Conservation (phyloP, 176 grass and related monocot species). For the Typha latifolia region DNA sequence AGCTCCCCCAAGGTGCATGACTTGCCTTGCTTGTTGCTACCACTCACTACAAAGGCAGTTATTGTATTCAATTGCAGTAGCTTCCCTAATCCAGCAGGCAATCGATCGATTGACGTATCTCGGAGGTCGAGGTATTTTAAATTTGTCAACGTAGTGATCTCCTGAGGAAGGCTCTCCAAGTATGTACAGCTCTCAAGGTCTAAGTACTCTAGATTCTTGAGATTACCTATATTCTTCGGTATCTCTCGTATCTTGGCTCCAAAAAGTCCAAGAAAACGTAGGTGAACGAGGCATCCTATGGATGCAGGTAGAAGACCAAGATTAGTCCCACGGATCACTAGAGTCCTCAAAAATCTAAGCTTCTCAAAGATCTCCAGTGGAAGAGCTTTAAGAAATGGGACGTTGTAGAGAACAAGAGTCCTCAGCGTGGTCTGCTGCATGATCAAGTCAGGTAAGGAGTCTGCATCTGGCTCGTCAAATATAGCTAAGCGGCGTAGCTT, state of each 20-base stretch:
- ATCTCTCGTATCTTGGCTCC: constrained; percentile 21
- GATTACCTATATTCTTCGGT: constrained; percentile 24
- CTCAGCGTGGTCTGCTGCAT: constrained; percentile 26
- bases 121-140: constrained; percentile 31
- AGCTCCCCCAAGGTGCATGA: constrained; percentile 25
- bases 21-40: constrained; percentile 4
- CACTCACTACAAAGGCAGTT: constrained; percentile 24
- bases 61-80: constrained; percentile 29
- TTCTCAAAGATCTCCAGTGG: constrained; percentile 9
- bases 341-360: constrained; percentile 24
- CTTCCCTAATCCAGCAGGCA: constrained; percentile 29
- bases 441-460: background rate
- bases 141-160: constrained; percentile 31
- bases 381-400: constrained; percentile 8
- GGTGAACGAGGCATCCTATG: constrained; percentile 28
- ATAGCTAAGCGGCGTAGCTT: constrained; percentile 26
- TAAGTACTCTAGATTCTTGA: constrained; percentile 38
- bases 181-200: constrained; percentile 23
- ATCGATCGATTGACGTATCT: constrained; percentile 18
- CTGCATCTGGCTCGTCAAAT: constrained; percentile 9
- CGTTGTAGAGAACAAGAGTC: constrained; percentile 27
- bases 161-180: constrained; percentile 21
- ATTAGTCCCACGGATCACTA: constrained; percentile 19
- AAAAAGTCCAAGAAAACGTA: constrained; percentile 32
- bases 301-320: constrained; percentile 26